A percentile compares a stretch with the other conserved stretches of the same genome.
Evolutionary conservation across 371 early-diverging fungal genomes (phyloP).

Genomic region (Mucor indicus): DNA sequence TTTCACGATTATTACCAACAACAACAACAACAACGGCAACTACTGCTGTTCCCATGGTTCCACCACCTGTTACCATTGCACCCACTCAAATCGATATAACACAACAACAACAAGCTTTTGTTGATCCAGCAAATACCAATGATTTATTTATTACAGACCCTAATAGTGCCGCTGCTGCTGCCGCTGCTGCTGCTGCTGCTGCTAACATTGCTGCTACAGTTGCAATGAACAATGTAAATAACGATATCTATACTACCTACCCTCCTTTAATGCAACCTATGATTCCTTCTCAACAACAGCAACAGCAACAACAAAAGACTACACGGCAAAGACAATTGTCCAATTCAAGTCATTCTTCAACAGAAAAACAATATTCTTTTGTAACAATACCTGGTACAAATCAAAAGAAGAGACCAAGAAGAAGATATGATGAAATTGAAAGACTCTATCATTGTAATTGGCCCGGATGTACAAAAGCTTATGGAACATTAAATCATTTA

Average conservation of each 20-base stretch:
- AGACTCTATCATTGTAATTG: slow-evolving; percentile 64
- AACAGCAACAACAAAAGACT: no score
- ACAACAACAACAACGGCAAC: neutral
- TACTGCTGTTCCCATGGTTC: neutral
- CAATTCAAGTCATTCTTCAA: slow-evolving; percentile 26
- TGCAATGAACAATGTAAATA: no score
- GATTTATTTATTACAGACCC: no score
- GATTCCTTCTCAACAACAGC: no score
- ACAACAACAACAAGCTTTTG: no score
- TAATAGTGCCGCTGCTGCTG: slow-evolving; percentile 7
- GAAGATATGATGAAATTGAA: slow-evolving; percentile 69
- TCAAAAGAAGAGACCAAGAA: slow-evolving; percentile 62
- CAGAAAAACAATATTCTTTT: slow-evolving; percentile 59
- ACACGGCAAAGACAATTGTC: slow-evolving; percentile 30
- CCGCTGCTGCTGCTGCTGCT: slow-evolving; percentile 8
- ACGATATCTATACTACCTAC: no score
- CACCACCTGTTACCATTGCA: slow-evolving; percentile 5
- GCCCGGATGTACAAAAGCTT: slow-evolving; percentile 61
- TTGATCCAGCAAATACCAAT: no score
- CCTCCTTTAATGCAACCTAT: no score
- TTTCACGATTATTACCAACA: slow-evolving; percentile 24
- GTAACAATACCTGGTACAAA: slow-evolving; percentile 58
- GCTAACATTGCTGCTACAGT: no score
- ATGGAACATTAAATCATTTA: slow-evolving; percentile 68
- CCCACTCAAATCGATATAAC: no score